A percentile compares a stretch with the other conserved stretches of the same genome.
Evolutionary conservation across 331 rosid genomes (phyloP).

Genomic region (Dryas integrifolia): DNA sequence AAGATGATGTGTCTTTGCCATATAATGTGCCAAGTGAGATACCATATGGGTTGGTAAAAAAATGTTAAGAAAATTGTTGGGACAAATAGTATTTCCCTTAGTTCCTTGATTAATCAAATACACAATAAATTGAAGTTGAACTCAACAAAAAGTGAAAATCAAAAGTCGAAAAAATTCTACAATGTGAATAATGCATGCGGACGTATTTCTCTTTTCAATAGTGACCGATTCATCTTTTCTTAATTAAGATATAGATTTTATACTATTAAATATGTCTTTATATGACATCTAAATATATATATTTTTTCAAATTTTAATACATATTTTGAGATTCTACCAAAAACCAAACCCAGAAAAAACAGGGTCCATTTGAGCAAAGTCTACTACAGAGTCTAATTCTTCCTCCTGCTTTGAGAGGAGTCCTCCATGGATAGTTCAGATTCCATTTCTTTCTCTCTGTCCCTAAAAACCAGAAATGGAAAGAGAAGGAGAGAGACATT

Average conservation of each 20-base stretch:
- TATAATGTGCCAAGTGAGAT: too few species aligned
- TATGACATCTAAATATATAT: too few species aligned
- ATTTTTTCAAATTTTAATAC: not conserved
- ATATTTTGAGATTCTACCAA: constrained; percentile 13
- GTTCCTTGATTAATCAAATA: too few species aligned
- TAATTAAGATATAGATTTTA: too few species aligned
- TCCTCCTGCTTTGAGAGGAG: constrained; percentile 13
- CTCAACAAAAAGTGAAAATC: not conserved
- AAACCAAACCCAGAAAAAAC: constrained; percentile 15
- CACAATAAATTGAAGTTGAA: not conserved
- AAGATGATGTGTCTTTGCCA: too few species aligned
- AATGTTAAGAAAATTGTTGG: too few species aligned
- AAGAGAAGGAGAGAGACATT: constrained; percentile 16
- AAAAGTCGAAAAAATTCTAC: not conserved
- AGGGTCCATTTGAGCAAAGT: constrained; percentile 23
- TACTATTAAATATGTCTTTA: too few species aligned
- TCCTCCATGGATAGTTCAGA: constrained; percentile 24
- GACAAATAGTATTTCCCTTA: too few species aligned
- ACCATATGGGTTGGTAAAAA: too few species aligned
- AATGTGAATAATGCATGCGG: too few species aligned
- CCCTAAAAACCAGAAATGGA: not conserved
- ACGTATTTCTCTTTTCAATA: too few species aligned
- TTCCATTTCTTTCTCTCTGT: constrained; percentile 32
- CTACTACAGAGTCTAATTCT: constrained; percentile 12
- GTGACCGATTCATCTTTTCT: too few species aligned